A percentile compares a stretch with the other conserved stretches of the same genome.
Conservation (phyloP, 1,139 yeast species). For the Debaryomyces udenii region DNA sequence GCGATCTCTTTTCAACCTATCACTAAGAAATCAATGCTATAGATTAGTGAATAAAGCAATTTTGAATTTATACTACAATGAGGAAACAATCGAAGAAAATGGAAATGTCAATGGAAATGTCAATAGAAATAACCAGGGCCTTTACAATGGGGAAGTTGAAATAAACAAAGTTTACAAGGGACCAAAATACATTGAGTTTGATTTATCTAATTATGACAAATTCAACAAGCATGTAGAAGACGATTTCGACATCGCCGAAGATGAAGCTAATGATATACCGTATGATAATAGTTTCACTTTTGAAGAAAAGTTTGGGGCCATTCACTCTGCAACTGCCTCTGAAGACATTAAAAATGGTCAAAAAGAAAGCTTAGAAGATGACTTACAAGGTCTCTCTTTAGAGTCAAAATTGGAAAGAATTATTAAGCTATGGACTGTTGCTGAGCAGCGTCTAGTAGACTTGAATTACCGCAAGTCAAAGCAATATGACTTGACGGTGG, state of each 20-base stretch:
- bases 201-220: conserved; percentile 15
- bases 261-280: conserved; percentile 13
- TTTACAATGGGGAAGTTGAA: conserved; percentile 9
- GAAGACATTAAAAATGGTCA: conserved; percentile 14
- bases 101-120: conserved; percentile 8
- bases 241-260: conserved; percentile 16
- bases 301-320: conserved; percentile 15
- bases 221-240: conserved; percentile 9
- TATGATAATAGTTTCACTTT: conserved; percentile 12
- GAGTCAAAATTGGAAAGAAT: conserved; percentile 58
- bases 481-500: conserved; percentile 23
- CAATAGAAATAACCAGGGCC: conserved; percentile 9
- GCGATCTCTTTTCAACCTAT: conserved; percentile 52
- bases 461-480: conserved; percentile 39
- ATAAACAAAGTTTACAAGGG: conserved; percentile 17
- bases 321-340: conserved; percentile 11
- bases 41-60: conserved; percentile 58
- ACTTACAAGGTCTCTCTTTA: conserved; percentile 29
- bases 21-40: conserved; percentile 60
- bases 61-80: conserved; percentile 27
- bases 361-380: conserved; percentile 24
- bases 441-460: conserved; percentile 53
- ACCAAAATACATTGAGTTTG: conserved; percentile 23
- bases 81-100: conserved; percentile 11
- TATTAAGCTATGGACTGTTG: conserved; percentile 62